Evolutionary conservation across 2,329 filamentous ascomycete genomes (phyloP), one percentile per base, ranked within the genome.

Genomic region (Aspergillus ochraceoroseus): DNA sequence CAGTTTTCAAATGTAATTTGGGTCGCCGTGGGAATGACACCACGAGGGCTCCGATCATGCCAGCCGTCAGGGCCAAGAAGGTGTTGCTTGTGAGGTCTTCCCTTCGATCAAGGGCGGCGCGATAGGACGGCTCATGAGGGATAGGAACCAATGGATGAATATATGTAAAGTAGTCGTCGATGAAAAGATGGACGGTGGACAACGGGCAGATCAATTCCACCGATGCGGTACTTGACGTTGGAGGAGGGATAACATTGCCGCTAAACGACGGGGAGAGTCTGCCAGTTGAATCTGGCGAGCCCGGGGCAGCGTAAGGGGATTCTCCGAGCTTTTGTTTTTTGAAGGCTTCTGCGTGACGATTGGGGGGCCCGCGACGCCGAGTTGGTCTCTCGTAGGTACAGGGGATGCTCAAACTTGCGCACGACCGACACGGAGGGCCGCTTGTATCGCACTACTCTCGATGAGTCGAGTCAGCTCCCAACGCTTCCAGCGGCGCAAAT

Each of bases 311-410:
- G 34, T 49, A 51, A 7, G 56, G 46, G 4, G 53, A 49, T 5
- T 51, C 32, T 19, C 70, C 74, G 3, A 79, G 58, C 29, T 74
- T 72, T 39, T 76, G 73, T 54, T 73, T 77, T 66, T 83, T 83
- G 54, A 83, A 74, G 13, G 76, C 77, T 65, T 83, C 80, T 12
- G 79, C 79, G 65, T 82, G 79, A 48, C 75, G 68, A 53, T 83
- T 84, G 20, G 80, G 79, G 23, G 80, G 80, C 4, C 80, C 80
- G 54, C 80, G 70, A 44, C 80, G 71, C 42, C 77, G 71, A 56
- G 75, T 81, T 17, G 79, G 79, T 47, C 80, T 70, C 32, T 80
- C 72, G 57, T 80, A 83, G 42, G 80, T 83, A 58, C 80, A 84
- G 17, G 78, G 78, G 33, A 83, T 82, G 47, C 82, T 78, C 48